Base-by-base conservation (phyloP, 1,284 basidiomycete genomes). In the Sporisorium scitamineum region DNA sequence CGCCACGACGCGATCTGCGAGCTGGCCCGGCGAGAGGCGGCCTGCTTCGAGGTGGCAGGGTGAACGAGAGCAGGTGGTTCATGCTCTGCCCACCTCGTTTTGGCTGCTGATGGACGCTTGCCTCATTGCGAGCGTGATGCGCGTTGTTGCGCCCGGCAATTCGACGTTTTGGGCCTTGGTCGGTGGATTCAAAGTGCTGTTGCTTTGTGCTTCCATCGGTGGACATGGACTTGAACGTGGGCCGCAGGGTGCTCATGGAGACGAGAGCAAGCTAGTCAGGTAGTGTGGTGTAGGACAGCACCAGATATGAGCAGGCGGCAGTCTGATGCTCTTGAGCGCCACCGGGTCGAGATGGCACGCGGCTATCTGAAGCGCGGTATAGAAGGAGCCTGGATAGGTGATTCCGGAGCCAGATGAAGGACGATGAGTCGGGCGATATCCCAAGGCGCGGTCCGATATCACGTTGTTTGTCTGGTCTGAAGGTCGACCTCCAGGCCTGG, bases 61-160 rank as follows among this genome's bases (percentile, higher is more conserved):
- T 84, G 64, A 85, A 85, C 41, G 82, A 77, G 57, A 85, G 76
- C 37, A 84, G 60, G 55, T 83, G 83, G 52, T 83, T 84, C 59
- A 85, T 68, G 59, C 69, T 82, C 75, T 84, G 81, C 18, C 79
- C 74, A 47, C 74, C 65, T 16, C 70, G 69, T 47, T 72, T 76
- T 22, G 52, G 61, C 42, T 72, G 70, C 55, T 67, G 69, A 27
- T 61, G 54, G 54, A 53, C 31, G 37, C 39, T 61, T 34, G 48
- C 39, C 22, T 64, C 61, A 32, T 62, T 62, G 9, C 61, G 47
- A 54, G 42, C 64, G 47, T 67, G 59, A 14, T 64, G 61, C 54
- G 59, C 58, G 37, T 48, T 63, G 64, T 37, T 63, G 57, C 68
- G 67, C 31, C 60, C 48, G 13, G 58, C 72, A 48, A 60, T 57